phyloP scores from a whole-genome alignment of 1,284 basidiomycete genomes.

The Flammula alnicola region DNA sequence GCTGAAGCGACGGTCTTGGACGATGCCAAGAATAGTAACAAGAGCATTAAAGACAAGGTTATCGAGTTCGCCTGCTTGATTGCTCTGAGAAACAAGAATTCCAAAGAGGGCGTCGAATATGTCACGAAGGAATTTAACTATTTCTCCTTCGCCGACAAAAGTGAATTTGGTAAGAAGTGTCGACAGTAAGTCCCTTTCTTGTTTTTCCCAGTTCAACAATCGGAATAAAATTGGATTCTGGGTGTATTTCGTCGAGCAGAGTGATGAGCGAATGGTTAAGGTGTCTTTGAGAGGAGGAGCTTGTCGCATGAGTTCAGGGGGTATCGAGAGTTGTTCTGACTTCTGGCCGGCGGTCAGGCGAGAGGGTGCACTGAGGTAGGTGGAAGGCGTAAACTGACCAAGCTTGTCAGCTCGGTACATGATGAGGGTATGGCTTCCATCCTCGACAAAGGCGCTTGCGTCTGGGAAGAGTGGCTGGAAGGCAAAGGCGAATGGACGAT shows the following conservation, averaged over 20 bases:
- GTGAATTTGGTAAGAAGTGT: conserved; percentile 86
- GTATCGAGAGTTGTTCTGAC: conserved; percentile 61
- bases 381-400: conserved; percentile 60
- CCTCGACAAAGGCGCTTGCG: conserved; percentile 82
- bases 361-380: conserved; percentile 74
- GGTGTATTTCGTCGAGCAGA: conserved; percentile 93
- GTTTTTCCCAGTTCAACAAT: conserved; percentile 84
- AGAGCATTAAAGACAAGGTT: conserved; percentile 89
- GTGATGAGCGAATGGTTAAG: conserved; percentile 83
- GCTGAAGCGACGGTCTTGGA: conserved; percentile 94
- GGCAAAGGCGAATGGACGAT: conserved; percentile 90
- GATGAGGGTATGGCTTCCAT: conserved; percentile 87
- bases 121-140: conserved; percentile 92
- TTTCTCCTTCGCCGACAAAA: conserved; percentile 91
- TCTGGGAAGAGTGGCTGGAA: conserved; percentile 89
- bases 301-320: conserved; percentile 66
- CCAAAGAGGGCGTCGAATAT: conserved; percentile 95
- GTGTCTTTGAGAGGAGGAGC: conserved; percentile 79
- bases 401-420: conserved; percentile 83
- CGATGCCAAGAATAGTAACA: conserved; percentile 88
- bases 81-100: conserved; percentile 79
- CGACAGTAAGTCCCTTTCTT: conserved; percentile 73
- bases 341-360: conserved; percentile 60
- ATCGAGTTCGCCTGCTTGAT: conserved; percentile 82
- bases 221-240: conserved; percentile 89